Percentiles rank a stretch among this genome's conserved stretches.
These are phyloP conservation scores for Viola pubescens DNA, from an alignment of 441 rosid species.

Conservation along the genomic window DNA sequence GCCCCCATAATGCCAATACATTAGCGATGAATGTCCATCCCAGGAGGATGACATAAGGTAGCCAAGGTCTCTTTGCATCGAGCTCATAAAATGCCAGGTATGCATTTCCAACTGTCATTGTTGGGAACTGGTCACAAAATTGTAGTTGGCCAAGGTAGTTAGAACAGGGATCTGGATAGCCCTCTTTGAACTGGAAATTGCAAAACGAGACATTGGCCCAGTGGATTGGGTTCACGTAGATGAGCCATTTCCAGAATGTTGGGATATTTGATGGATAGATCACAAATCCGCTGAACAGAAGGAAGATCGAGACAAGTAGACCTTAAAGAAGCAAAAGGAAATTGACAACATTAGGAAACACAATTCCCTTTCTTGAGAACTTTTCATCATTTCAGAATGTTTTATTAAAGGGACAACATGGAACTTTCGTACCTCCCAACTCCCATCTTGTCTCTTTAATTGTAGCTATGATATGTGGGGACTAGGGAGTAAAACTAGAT, in stretches of 20 bases:
- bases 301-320: slow-evolving; percentile 27
- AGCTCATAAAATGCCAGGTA: slow-evolving; percentile 22
- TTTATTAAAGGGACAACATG: no score
- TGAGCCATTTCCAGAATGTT: slow-evolving; percentile 26
- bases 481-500: no score
- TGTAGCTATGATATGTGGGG: no score
- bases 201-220: slow-evolving; percentile 28
- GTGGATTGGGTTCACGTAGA: slow-evolving; percentile 20
- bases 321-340: slow-evolving; percentile 16
- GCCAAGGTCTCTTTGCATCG: slow-evolving; percentile 18
- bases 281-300: slow-evolving; percentile 24
- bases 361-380: no score
- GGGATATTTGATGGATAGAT: slow-evolving; percentile 28
- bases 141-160: slow-evolving; percentile 21
- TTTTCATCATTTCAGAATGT: no score
- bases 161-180: slow-evolving; percentile 22
- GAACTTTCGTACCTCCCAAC: no score
- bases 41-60: slow-evolving; percentile 19
- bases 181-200: slow-evolving; percentile 20
- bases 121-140: slow-evolving; percentile 26
- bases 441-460: no score
- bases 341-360: background rate
- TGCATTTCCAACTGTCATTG: slow-evolving; percentile 24
- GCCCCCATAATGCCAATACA: slow-evolving; percentile 21
- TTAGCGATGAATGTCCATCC: slow-evolving; percentile 22